Percentiles rank a stretch among this genome's conserved stretches.
phyloP scores from a whole-genome alignment of 345 rosid genomes.

The Lepidium aucheri region DNA sequence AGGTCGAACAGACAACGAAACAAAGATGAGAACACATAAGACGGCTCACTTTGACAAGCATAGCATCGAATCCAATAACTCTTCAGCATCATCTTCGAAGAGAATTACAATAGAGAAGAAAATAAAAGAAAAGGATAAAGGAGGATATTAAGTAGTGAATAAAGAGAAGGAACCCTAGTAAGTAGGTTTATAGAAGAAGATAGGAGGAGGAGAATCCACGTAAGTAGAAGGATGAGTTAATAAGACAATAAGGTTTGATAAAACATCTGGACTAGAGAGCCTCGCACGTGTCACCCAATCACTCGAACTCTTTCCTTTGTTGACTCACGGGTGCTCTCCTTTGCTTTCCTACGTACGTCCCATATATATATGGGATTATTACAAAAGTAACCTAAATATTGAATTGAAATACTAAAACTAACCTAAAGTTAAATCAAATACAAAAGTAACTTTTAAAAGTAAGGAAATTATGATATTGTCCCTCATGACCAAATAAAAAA shows the following conservation, averaged over 20 bases:
- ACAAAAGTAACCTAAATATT: no score
- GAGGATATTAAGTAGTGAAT: background rate
- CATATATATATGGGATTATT: constrained; percentile 3
- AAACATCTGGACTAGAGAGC: constrained; percentile 24
- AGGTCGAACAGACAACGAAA: constrained; percentile 39
- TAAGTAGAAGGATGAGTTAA: constrained; percentile 2
- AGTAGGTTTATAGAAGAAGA: constrained; percentile 12
- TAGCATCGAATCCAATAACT: constrained; percentile 28
- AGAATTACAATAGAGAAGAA: no score
- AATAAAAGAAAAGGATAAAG: no score
- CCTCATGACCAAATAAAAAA: no score
- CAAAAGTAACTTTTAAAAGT: no score
- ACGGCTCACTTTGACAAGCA: constrained; percentile 29
- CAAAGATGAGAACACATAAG: constrained; percentile 28
- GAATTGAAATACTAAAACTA: no score
- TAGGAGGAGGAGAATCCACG: constrained; percentile 25
- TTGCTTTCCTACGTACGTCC: constrained; percentile 17
- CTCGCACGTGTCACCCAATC: constrained; percentile 25
- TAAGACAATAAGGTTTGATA: background rate
- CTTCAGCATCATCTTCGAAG: constrained; percentile 12
- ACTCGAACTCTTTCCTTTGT: constrained; percentile 13
- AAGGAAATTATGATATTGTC: no score
- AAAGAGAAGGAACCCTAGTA: constrained; percentile 13
- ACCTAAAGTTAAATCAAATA: no score
- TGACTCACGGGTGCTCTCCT: constrained; percentile 22